Conservation (phyloP, 1,139 yeast species). For the Arxiozyma telluris region DNA sequence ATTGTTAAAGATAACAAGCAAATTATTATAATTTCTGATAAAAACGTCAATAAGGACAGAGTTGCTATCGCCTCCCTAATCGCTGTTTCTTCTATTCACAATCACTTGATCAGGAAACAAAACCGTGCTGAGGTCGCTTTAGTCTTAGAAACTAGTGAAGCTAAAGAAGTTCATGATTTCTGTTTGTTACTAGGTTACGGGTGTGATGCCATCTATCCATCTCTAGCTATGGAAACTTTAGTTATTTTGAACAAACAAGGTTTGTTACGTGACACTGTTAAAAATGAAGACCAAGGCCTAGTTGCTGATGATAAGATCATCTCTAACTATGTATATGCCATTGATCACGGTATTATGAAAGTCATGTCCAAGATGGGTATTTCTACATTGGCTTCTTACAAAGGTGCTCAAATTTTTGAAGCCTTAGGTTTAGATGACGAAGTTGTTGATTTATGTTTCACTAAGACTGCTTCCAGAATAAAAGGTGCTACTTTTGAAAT, state of each 20-base stretch:
- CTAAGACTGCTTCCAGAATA: constrained; percentile 96
- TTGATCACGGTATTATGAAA: constrained; percentile 86
- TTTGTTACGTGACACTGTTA: constrained; percentile 47
- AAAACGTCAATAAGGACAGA: constrained; percentile 48
- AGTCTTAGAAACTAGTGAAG: constrained; percentile 89
- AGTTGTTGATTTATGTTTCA: constrained; percentile 90
- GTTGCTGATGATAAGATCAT: constrained; percentile 26
- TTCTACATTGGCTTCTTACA: constrained; percentile 91
- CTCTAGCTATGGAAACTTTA: constrained; percentile 83
- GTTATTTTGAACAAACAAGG: constrained; percentile 78
- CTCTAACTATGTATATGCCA: constrained; percentile 68
- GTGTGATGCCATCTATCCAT: constrained; percentile 93
- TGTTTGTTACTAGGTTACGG: constrained; percentile 95
- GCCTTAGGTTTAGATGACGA: constrained; percentile 93
- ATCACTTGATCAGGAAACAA: constrained; percentile 89
- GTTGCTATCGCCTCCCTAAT: constrained; percentile 81
- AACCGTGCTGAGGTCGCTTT: constrained; percentile 94
- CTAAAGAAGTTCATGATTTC: constrained; percentile 94
- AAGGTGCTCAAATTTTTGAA: constrained; percentile 98
- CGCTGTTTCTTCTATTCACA: constrained; percentile 97
- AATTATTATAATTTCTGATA: constrained; percentile 70
- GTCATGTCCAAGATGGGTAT: constrained; percentile 99
- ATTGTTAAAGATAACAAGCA: constrained; percentile 73
- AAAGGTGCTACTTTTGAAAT: constrained; percentile 92
- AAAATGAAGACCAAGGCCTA: constrained; percentile 42